A percentile compares a stretch with the other conserved stretches of the same genome.
phyloP scores from a whole-genome alignment of 306 rosid genomes.

The Coriaria nepalensis region DNA sequence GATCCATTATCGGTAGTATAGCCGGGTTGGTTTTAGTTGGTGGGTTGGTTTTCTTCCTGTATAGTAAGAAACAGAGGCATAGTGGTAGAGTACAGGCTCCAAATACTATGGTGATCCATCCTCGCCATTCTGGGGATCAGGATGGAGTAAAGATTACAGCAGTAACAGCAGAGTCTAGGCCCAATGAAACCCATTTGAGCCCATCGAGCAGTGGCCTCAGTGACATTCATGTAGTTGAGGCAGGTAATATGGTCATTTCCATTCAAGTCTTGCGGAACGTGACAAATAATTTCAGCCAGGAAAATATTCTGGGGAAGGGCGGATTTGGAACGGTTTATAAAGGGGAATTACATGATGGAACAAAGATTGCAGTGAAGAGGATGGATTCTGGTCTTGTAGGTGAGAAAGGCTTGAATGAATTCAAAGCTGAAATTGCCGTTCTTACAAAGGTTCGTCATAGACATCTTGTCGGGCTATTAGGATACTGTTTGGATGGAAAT shows the following conservation, averaged over 20 bases:
- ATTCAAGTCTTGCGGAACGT: conserved; percentile 58
- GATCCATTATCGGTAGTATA: conserved; percentile 21
- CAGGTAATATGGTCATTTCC: conserved; percentile 51
- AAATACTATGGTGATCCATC: conserved; percentile 21
- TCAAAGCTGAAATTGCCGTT: conserved; percentile 69
- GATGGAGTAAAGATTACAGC: conserved; percentile 27
- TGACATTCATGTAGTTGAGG: conserved; percentile 42
- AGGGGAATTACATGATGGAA: conserved; percentile 83
- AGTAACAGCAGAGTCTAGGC: conserved; percentile 10
- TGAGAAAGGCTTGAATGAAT: conserved; percentile 56
- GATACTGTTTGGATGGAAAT: conserved; percentile 79
- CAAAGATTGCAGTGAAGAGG: conserved; percentile 87
- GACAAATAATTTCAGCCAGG: conserved; percentile 49
- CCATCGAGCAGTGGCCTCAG: conserved; percentile 15
- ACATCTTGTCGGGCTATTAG: conserved; percentile 75
- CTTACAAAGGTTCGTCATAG: conserved; percentile 77
- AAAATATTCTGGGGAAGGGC: conserved; percentile 59
- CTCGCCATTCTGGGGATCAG: conserved; percentile 29
- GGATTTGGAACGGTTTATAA: conserved; percentile 80
- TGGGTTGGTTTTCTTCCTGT: conserved; percentile 11
- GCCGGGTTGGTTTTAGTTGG: conserved; percentile 18
- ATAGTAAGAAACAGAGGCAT: conserved; percentile 12
- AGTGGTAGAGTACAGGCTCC: conserved; percentile 18
- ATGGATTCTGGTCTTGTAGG: conserved; percentile 59
- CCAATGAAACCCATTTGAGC: conserved; percentile 13